Evolutionary conservation across 306 rosid genomes (phyloP), one percentile per base, ranked within the genome.

Genomic region (Castanospermum australe): DNA sequence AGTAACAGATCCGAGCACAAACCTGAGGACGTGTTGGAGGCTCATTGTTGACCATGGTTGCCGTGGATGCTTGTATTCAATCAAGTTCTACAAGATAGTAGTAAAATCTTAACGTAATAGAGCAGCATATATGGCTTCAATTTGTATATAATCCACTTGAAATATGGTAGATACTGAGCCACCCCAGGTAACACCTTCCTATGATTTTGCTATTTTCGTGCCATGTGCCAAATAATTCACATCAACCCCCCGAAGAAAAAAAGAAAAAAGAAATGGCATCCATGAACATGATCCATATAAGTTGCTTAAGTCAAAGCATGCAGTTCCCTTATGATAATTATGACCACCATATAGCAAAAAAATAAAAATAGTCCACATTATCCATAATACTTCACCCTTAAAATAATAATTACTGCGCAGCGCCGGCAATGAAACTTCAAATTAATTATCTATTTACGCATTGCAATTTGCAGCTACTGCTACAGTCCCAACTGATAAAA

Each of bases 21-120:
- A 94, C 97, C 96, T 92, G 36, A 76, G 85, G 83, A 82, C 86
- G 87, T 5, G 76, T 17, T 33, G 88, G 88, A 65, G 25, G 75
- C 11, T 70, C 87, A 50, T 51, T 60, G 54, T 86, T 81, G 28
- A 41, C 84, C 84, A 67, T 68, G 77, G 55, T 67, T 17, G 20
- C 83, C 73, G 72, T 88, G 74, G 73, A 45, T 70, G 59, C 64
- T 65, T 65, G 75, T 64, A 15, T 82, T 74, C 73, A 79, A 70
- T 82, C 76, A 54, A 79, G 59, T 75, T 66, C 73, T 75, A 39
- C 73, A 86, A 57, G 33, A 59, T 67, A 17, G 42, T 25, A 61
- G 41, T 44, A 70, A 8, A 75, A 39, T 10, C 20, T 73, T 20
- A 24, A 21, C 6, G 11, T 8, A 25, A 35, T 52, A 42, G n/a